A percentile compares a stretch with the other conserved stretches of the same genome.
Evolutionary conservation across 371 early-diverging fungal genomes (phyloP).

Genomic region (Batrachochytrium dendrobatidis): DNA sequence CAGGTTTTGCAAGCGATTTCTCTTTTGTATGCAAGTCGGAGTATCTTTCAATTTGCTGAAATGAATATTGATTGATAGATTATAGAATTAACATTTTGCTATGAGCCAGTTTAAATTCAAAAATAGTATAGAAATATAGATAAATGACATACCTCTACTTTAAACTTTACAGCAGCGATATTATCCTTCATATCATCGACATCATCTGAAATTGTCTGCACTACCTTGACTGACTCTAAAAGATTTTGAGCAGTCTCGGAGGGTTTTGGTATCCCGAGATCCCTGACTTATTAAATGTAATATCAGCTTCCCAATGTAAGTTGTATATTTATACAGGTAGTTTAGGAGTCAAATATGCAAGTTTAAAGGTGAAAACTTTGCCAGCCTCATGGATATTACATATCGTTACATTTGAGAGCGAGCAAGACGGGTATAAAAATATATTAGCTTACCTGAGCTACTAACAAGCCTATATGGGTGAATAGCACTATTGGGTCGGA

Average conservation of each 20-base stretch:
- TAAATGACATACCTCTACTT: slow-evolving; percentile 3
- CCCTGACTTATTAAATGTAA: neutral
- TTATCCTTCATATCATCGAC: neutral
- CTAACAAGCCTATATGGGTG: slow-evolving; percentile 17
- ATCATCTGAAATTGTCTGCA: neutral
- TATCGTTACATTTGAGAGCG: neutral
- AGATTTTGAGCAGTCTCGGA: neutral
- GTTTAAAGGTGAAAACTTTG: neutral
- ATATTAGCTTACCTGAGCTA: slow-evolving; percentile 8
- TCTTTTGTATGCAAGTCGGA: slow-evolving; percentile 5
- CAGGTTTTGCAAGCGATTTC: slow-evolving; percentile 2
- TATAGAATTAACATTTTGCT: neutral
- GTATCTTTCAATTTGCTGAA: slow-evolving; percentile 17
- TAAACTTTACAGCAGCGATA: neutral
- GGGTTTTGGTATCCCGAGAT: neutral
- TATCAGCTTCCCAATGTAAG: neutral
- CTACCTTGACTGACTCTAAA: neutral
- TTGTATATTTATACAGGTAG: neutral
- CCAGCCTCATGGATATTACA: neutral
- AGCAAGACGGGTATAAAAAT: neutral
- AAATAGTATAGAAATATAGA: neutral
- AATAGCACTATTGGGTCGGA: slow-evolving; percentile 19
- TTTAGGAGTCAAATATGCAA: neutral
- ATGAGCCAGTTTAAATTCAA: neutral
- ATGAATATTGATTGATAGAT: too few relatives aligned